Conservation (phyloP, 1,284 basidiomycete species). For the Apiotrichum porosum region DNA sequence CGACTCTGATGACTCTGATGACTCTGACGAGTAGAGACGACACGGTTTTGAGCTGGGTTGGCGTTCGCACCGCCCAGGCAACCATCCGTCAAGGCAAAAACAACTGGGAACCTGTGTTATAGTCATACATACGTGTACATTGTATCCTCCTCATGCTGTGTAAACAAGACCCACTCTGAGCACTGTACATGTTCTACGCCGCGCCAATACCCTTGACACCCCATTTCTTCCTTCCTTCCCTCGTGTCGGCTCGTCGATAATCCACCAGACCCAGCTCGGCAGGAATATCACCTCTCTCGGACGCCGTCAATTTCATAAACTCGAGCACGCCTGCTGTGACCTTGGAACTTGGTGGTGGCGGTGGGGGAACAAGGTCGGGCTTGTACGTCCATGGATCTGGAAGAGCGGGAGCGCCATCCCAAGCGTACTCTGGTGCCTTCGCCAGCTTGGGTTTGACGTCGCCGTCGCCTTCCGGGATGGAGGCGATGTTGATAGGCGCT, state of each 20-base stretch:
- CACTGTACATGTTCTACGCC: too few species aligned
- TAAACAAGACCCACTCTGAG: too few species aligned
- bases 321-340: conserved; percentile 38
- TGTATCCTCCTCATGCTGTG: too few species aligned
- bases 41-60: too few species aligned
- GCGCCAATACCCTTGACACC: conserved; percentile 19
- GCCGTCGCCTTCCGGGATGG: conserved; percentile 1
- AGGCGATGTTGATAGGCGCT: conserved; percentile 4
- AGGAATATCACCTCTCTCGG: conserved; percentile 40
- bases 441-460: conserved; percentile 11
- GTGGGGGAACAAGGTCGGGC: conserved; percentile 6
- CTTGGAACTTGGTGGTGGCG: conserved; percentile 8
- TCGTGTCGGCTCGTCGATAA: conserved; percentile 23
- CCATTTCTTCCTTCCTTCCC: conserved; percentile 16
- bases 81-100: too few species aligned
- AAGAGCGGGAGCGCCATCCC: conserved; percentile 32
- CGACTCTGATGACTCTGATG: conserved; percentile 5
- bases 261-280: conserved; percentile 44
- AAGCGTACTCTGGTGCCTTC: conserved; percentile 22
- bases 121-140: background rate
- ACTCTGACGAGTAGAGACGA: conserved; percentile 4
- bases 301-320: conserved; percentile 44
- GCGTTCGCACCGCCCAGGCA: too few species aligned
- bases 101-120: too few species aligned
- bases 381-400: conserved; percentile 39